Evolutionary conservation across 805 yeast genomes (phyloP), one percentile per base, ranked within the genome.

Genomic region (Starmerella roubikii): DNA sequence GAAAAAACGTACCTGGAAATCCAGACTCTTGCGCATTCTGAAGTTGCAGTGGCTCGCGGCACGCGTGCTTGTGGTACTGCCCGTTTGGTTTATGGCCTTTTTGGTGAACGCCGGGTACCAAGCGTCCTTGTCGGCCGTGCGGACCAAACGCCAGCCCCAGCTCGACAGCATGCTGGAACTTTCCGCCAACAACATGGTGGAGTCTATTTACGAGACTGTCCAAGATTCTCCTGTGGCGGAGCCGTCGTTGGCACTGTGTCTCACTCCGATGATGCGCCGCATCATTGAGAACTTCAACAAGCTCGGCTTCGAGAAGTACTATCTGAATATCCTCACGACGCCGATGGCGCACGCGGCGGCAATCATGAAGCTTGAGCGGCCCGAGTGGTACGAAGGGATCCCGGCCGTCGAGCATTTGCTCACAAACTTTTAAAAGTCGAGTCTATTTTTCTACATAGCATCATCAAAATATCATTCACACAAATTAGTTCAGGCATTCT

Each of bases 261-360:
- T 44, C 16, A 41, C 52, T n/a, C 47, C 51, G 3, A 29, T 38
- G 13, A 86, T 81, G 53, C 50, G 58, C 37, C 60, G 55, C 12
- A 78, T 80, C 30, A 66, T 79, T 24, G 58, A 58, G 22, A 65
- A 67, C 37, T 65, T 83, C 54, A 82, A 82, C 55, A 48, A 57
- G 3, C 54, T 81, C 4, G 51, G 60, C 2, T 84, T 93, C 93
- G 56, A 61, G 31, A 83, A 81, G 54, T 77, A 58, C 48, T 86
- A 91, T 0, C 67, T 83, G 21, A 68, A 76, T 42, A 78, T 83
- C 41, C 67, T 76, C 28, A 61, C 69, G 23, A 76, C 88, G 5
- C 66, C 66, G 35, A 70, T 75, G 32, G 71, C 93, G 1, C 94
- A 83, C 53, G 83, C 93, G 1, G 93, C 91, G 1, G 76, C 83